These are phyloP conservation scores for Limtongozyma cylindracea DNA, from an alignment of 805 yeast genomes.

Conservation along the genomic window DNA sequence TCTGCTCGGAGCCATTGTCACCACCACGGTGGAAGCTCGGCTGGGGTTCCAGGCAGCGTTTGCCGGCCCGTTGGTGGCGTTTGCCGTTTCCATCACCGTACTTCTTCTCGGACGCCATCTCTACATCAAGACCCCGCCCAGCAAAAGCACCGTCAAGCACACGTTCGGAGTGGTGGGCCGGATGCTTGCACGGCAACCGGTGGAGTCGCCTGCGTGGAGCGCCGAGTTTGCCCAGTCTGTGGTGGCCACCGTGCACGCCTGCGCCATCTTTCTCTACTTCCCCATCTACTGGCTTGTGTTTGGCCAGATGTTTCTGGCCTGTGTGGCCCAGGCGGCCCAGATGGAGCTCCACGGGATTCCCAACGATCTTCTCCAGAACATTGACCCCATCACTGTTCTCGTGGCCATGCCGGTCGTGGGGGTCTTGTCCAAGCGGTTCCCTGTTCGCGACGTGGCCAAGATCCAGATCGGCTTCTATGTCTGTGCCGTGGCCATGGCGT, in stretches of 20 bases:
- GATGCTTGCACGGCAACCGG: no score
- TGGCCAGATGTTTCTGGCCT: constrained; percentile 46
- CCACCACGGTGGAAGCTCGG: constrained; percentile 42
- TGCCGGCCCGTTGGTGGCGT: constrained; percentile 39
- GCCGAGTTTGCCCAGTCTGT: constrained; percentile 52
- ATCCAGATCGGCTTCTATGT: constrained; percentile 47
- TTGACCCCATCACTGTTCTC: constrained; percentile 53
- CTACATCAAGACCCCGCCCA: constrained; percentile 33
- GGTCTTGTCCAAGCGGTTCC: constrained; percentile 17
- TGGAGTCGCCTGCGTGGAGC: no score
- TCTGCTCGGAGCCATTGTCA: constrained; percentile 48
- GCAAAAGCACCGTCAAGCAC: constrained; percentile 31
- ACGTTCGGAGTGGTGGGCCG: constrained; percentile 15
- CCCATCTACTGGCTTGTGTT: constrained; percentile 57
- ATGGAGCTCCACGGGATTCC: constrained; percentile 62
- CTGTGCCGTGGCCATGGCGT: constrained; percentile 40
- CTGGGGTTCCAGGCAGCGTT: constrained; percentile 58
- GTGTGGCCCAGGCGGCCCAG: constrained; percentile 48
- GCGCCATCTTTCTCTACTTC: constrained; percentile 46
- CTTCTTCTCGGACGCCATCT: constrained; percentile 23
- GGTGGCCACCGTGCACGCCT: constrained; percentile 34
- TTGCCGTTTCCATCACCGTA: constrained; percentile 22
- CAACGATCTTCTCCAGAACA: constrained; percentile 53
- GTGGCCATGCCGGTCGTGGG: constrained; percentile 53
- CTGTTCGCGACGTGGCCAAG: constrained; percentile 46